Base-by-base conservation (phyloP, 1,139 yeast genomes). In the Yamadazyma membranifaciens region DNA sequence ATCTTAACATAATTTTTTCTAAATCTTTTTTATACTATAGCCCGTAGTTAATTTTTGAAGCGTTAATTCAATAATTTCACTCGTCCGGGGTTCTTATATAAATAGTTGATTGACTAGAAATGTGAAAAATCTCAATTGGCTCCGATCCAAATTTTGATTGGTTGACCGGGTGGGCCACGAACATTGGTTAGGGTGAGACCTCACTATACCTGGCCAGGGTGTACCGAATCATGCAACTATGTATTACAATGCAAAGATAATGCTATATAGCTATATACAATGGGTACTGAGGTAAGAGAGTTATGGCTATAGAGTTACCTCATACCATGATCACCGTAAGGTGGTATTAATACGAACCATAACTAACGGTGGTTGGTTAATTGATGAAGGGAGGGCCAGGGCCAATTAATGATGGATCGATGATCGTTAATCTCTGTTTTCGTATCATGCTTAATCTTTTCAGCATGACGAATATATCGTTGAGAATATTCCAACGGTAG, bases 391-490 rank as follows among this genome's bases (percentile, higher is more conserved):
- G 54, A 45, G 10, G 65, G 66, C 66, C 66, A 61, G 15, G 59
- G 55, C 66, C 66, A 61, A 28, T 34, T 43, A 11, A 34, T 13
- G 4, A 41, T 34, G 6, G 33, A 26, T 12, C 13, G 14, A 9
- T 31, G 11, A 13, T 24, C 16, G n/a, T 24, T 16, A 15, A n/a
- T 31, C 3, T 4, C 25, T 24, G 34, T 12, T 12, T 20, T 30
- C 36, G 52, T 49, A 16, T 55, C 60, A 6, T 33, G 24, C 34
- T 45, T 48, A 22, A 63, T 54, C 36, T 59, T 59, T 29, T 59
- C 57, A 11, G 65, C 65, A 51, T 75, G 80, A 33, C 51, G 47
- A 33, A 75, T 59, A 44, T 73, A 69, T 42, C 78, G 59, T 44
- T 43, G 55, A 41, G 63, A 68, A 59, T 59, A 67, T 43, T 57